phyloP scores from a whole-genome alignment of 2,329 filamentous ascomycete genomes.

The Colletotrichum scovillei region DNA sequence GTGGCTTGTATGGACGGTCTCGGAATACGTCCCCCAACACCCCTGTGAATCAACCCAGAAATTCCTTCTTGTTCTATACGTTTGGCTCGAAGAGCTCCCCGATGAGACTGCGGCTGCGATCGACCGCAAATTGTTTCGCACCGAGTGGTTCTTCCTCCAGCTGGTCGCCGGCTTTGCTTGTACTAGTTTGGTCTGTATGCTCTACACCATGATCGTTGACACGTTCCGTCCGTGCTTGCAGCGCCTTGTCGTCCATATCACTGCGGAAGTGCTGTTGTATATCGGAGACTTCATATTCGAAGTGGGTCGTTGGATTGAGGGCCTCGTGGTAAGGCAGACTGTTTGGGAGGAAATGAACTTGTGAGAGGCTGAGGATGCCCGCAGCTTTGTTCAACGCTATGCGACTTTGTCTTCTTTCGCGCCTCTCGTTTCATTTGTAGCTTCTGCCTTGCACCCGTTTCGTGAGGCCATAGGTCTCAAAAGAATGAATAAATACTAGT shows the following conservation, averaged over 20 bases:
- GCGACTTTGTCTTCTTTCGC: too few relatives aligned
- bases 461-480: too few relatives aligned
- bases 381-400: too few relatives aligned
- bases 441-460: not conserved
- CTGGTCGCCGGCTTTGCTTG: conserved; percentile 29
- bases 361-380: not conserved
- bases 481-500: not conserved
- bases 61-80: not conserved
- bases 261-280: not conserved
- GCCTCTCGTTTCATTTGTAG: not conserved
- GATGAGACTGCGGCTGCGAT: not conserved
- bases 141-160: conserved; percentile 1
- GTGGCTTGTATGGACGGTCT: not conserved
- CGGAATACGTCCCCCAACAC: not conserved
- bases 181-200: conserved; percentile 34
- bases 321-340: not conserved
- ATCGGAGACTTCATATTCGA: conserved; percentile 7
- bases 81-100: not conserved
- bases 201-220: conserved; percentile 36
- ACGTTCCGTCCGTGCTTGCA: not conserved
- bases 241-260: not conserved
- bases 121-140: conserved; percentile 1
- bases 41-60: not conserved
- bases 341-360: not conserved
- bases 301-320: conserved; percentile 1